Conservation (phyloP, 108 stramenopile genomes). For the Skeletonema grethae region DNA sequence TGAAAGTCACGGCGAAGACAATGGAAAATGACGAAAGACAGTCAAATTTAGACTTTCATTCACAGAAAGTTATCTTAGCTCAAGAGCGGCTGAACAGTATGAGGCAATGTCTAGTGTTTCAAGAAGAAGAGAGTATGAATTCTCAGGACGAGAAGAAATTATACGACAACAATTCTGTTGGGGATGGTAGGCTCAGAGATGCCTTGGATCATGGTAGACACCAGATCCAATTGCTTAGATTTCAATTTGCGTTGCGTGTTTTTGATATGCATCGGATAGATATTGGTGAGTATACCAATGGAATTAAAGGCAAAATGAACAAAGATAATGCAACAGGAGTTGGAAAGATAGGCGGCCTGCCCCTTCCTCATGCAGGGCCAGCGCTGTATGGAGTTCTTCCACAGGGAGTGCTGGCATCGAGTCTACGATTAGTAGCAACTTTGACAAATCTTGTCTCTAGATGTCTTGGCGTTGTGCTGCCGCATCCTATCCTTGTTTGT, state of each 20-base stretch:
- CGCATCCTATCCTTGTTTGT: slow-evolving; percentile 72
- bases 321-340: slow-evolving; percentile 61
- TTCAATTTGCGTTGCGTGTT: slow-evolving; percentile 67
- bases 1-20: slow-evolving; percentile 30
- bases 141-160: slow-evolving; percentile 11
- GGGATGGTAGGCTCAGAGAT: slow-evolving; percentile 12
- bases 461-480: slow-evolving; percentile 74
- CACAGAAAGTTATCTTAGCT: slow-evolving; percentile 10
- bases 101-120: slow-evolving; percentile 18
- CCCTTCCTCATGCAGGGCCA: slow-evolving; percentile 81
- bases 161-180: neutral
- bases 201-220: slow-evolving; percentile 35
- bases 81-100: slow-evolving; percentile 26
- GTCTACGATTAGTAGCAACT: slow-evolving; percentile 73
- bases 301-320: neutral
- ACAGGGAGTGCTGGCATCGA: slow-evolving; percentile 66
- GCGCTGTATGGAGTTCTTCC: slow-evolving; percentile 80
- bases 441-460: slow-evolving; percentile 69
- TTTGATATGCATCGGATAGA: slow-evolving; percentile 79
- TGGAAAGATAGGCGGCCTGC: slow-evolving; percentile 79
- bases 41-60: neutral
- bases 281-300: slow-evolving; percentile 53
- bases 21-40: slow-evolving; percentile 40
- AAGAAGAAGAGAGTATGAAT: neutral
- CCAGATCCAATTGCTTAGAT: slow-evolving; percentile 58